Evolutionary conservation across 805 yeast species (phyloP).

Genomic region (Metschnikowia sp.): DNA sequence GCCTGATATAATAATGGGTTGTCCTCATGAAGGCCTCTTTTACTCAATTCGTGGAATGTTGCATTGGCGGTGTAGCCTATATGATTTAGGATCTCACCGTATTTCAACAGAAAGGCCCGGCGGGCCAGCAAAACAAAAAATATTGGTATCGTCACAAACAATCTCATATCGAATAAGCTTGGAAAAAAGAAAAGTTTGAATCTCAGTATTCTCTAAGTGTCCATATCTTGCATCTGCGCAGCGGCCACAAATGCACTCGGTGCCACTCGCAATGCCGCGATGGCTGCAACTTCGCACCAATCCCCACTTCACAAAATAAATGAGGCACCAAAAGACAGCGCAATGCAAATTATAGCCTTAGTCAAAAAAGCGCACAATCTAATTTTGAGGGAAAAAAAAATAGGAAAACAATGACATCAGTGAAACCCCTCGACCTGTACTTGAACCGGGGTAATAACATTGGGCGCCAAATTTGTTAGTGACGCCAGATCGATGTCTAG

Average conservation of each 20-base stretch:
- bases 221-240: background rate
- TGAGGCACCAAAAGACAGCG: too few relatives aligned
- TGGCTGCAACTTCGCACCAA: background rate
- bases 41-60: slow-evolving; percentile 12
- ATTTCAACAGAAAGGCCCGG: slow-evolving; percentile 9
- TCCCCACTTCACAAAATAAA: too few relatives aligned
- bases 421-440: slow-evolving; percentile 27
- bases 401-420: background rate
- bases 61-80: slow-evolving; percentile 10
- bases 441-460: slow-evolving; percentile 39
- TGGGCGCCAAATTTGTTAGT: slow-evolving; percentile 29
- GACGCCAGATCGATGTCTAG: slow-evolving; percentile 28
- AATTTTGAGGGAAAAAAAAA: too few relatives aligned
- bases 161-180: too few relatives aligned
- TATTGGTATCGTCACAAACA: too few relatives aligned
- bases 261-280: background rate
- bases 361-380: background rate
- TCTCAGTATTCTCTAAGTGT: too few relatives aligned
- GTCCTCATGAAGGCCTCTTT: slow-evolving; percentile 31
- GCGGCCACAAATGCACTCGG: background rate
- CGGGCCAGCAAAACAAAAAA: background rate
- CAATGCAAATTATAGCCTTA: background rate
- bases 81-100: slow-evolving; percentile 12
- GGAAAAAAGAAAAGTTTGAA: background rate
- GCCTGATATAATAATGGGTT: slow-evolving; percentile 27